Base-by-base conservation (phyloP, 1,284 basidiomycete species). In the Rhodotorula sp. region DNA sequence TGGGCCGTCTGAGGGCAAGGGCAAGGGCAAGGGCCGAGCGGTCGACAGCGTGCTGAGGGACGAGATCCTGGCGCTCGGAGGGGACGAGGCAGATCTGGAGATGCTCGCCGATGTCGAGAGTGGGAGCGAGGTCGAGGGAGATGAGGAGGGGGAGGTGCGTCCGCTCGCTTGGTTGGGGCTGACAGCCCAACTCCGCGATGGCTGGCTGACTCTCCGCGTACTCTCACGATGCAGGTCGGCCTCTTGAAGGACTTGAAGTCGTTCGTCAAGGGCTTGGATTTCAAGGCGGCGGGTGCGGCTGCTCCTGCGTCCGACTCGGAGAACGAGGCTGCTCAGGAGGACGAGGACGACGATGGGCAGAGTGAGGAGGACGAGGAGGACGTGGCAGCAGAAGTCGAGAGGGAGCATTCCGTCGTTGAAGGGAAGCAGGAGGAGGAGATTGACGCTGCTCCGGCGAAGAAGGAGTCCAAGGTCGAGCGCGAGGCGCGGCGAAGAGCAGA, bases 261-360 rank as follows among this genome's bases (percentile, higher is more conserved):
- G 59, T 87, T 88, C 77, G 81, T 88, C 76, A 84, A 86, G 73
- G 83, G 80, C 2, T 80, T 88, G 50, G 84, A 86, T 72, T 83
- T 86, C 59, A 78, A 76, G 26, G 73, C 70, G 16, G 70, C 76
- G 10, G 70, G 67, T 8, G 70, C 59, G 1, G 46, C 47, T 2
- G 74, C 65, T 22, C 64, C 65, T 18, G 63, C 61, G 15, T 31
- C 31, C 24, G 31, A n/a, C n/a, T 56, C 31, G 56, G 59, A 48
- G 11, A 30, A 50, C 48, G 84, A 86, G 16, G 63, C 60, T 5
- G 31, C 52, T 2, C 65, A 66, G 63, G 73, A 74, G 1, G 76
- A 65, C 2, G 77, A 76, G 4, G 66, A 53, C 6, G 73, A 44
- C 7, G 61, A 22, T n/a, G n/a, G n/a, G 2, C 67, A 53, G 20